Base-by-base conservation (phyloP, 1,139 yeast genomes). In the Zygosaccharomyces sapae region DNA sequence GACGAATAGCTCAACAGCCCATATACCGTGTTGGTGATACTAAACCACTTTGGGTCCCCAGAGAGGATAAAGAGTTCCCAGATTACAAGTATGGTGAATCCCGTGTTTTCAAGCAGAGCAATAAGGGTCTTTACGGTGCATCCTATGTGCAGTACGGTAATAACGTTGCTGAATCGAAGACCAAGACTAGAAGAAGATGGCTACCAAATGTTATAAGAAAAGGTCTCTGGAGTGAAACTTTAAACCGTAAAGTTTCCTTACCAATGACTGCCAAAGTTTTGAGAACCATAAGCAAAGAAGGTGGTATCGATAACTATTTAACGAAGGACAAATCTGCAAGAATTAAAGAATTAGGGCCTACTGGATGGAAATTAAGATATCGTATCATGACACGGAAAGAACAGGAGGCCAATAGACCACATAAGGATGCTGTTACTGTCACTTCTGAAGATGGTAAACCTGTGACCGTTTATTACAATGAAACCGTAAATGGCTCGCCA, bases 51-150 rank as follows among this genome's bases (percentile, higher is more conserved):
- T 60, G 67, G 50, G 69, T 83, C 47, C 87, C 89, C 38, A 62
- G 67, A 44, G 63, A 71, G 49, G 70, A 69, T 45, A 70, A 74
- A 33, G 62, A 71, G 48, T 77, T 77, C 61, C 97, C 98, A 10
- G 83, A 77, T 13, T 92, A 92, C 67, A 85, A 88, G 45, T 90
- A 83, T 66, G 89, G 88, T 31, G 90, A 86, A 53, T 75, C 96
- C 3, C 70, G 74, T 48, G 74, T 81, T 55, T 90, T 82, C 72
- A 89, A 89, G 66, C 84, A 90, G 68, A 83, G 90, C 58, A 87
- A 90, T 66, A 72, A 84, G 49, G 97, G 97, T 6, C 75, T 92
- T 43, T 90, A 79, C 65, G 98, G 97, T 20, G 97, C 97, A 13
- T 79, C 85, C 50, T 86, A 84, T 63, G 79, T 88, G 51, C 81